Conservation (phyloP, 2,329 filamentous ascomycete species). For the Diaporthe caulivora region DNA sequence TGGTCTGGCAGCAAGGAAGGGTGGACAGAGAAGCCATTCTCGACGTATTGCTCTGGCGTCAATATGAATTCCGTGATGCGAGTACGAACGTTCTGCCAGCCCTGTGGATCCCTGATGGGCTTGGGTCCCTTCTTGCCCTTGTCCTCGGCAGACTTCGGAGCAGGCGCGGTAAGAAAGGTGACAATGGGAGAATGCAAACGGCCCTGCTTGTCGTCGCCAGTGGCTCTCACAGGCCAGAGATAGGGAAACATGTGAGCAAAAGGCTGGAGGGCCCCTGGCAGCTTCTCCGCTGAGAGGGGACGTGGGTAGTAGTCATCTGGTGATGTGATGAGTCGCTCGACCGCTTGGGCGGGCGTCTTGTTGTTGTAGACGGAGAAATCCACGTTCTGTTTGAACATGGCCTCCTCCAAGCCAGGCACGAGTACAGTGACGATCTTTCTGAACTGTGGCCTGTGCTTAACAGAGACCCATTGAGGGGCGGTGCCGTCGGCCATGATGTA, state of each 20-base stretch:
- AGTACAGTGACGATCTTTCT: slow-evolving; percentile 89
- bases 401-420: slow-evolving; percentile 90
- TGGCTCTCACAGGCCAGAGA: slow-evolving; percentile 89
- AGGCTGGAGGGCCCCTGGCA: slow-evolving; percentile 69
- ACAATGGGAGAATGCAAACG: slow-evolving; percentile 89
- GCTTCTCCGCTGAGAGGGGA: slow-evolving; percentile 60
- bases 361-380: slow-evolving; percentile 62
- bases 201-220: slow-evolving; percentile 84
- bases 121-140: slow-evolving; percentile 69
- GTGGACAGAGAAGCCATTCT: slow-evolving; percentile 88
- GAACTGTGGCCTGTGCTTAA: slow-evolving; percentile 73
- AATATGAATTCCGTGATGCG: slow-evolving; percentile 85
- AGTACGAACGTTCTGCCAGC: slow-evolving; percentile 81
- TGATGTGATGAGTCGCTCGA: slow-evolving; percentile 54
- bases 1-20: slow-evolving; percentile 78
- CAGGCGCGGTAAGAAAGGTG: slow-evolving; percentile 82
- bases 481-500: slow-evolving; percentile 77
- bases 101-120: slow-evolving; percentile 71
- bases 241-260: slow-evolving; percentile 87
- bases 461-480: slow-evolving; percentile 74
- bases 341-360: slow-evolving; percentile 45
- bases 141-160: slow-evolving; percentile 77
- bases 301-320: slow-evolving; percentile 73
- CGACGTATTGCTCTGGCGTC: slow-evolving; percentile 78
- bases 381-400: slow-evolving; percentile 81